A percentile compares a stretch with the other conserved stretches of the same genome.
Evolutionary conservation across 371 early-diverging fungal species (phyloP).

Genomic region (Mortierella sp.): DNA sequence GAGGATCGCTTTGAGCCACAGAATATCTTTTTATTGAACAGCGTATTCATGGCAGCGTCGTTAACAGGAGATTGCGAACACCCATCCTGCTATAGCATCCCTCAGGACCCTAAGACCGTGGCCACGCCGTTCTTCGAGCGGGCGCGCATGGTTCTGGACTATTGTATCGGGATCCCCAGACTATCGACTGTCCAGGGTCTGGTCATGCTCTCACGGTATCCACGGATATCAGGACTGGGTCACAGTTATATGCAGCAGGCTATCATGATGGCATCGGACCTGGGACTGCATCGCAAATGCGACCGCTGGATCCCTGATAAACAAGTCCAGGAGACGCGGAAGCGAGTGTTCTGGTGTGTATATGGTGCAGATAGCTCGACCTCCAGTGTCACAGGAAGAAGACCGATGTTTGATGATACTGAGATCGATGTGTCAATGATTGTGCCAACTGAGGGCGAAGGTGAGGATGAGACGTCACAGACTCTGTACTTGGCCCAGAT

Average conservation of each 20-base stretch:
- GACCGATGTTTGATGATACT: slow-evolving; percentile 40
- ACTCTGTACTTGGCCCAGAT: slow-evolving; percentile 37
- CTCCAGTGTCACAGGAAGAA: slow-evolving; percentile 37
- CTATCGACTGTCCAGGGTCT: slow-evolving; percentile 50
- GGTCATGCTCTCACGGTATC: slow-evolving; percentile 45
- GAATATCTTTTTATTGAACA: slow-evolving; percentile 46
- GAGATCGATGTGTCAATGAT: slow-evolving; percentile 42
- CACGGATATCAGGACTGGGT: slow-evolving; percentile 39
- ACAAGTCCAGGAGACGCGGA: slow-evolving; percentile 40
- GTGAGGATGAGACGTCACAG: slow-evolving; percentile 26
- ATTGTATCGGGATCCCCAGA: slow-evolving; percentile 48
- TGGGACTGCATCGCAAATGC: slow-evolving; percentile 51
- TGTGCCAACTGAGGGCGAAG: slow-evolving; percentile 20
- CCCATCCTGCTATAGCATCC: slow-evolving; percentile 24
- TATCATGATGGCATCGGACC: slow-evolving; percentile 36
- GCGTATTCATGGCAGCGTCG: slow-evolving; percentile 43
- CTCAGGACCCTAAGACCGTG: slow-evolving; percentile 36
- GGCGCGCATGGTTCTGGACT: slow-evolving; percentile 50
- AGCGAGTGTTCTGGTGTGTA: slow-evolving; percentile 49
- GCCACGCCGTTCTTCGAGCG: slow-evolving; percentile 50
- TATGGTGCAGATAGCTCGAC: slow-evolving; percentile 35
- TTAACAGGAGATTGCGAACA: slow-evolving; percentile 42
- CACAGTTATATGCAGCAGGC: slow-evolving; percentile 39
- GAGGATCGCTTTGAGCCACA: slow-evolving; percentile 50
- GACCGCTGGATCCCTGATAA: slow-evolving; percentile 52